Conservation (phyloP, 2,329 filamentous ascomycete genomes). For the Aspergillus costaricaensis region DNA sequence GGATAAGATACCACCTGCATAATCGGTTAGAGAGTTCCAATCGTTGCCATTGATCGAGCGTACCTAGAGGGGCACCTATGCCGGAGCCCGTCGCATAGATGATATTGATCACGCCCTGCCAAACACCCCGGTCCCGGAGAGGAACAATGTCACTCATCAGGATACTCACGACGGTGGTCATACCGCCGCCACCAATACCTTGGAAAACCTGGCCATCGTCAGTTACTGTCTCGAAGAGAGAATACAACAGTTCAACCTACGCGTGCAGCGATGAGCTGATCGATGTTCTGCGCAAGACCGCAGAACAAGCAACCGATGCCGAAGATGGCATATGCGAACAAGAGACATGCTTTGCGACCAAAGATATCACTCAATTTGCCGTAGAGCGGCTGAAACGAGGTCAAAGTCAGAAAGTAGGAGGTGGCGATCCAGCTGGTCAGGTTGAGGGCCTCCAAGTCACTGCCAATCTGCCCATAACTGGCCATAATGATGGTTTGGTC, state of each 20-base stretch:
- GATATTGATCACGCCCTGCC: conserved; percentile 74
- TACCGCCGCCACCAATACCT: conserved; percentile 70
- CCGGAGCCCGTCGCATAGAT: conserved; percentile 69
- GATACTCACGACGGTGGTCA: conserved; percentile 70
- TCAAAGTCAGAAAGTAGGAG: conserved; percentile 70
- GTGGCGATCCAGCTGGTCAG: conserved; percentile 75
- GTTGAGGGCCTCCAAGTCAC: conserved; percentile 72
- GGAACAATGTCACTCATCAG: conserved; percentile 71
- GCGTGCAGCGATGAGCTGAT: conserved; percentile 66
- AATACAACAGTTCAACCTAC: conserved; percentile 30
- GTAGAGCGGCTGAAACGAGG: conserved; percentile 70
- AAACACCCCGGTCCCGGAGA: conserved; percentile 68
- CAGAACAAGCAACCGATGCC: conserved; percentile 52
- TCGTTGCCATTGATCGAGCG: neutral
- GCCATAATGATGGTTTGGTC: conserved; percentile 77
- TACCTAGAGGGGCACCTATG: conserved; percentile 67
- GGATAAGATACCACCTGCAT: conserved; percentile 62
- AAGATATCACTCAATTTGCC: conserved; percentile 64
- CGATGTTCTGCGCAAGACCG: conserved; percentile 64
- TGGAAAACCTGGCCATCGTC: conserved; percentile 50
- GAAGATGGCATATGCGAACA: conserved; percentile 57
- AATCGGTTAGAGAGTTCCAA: conserved; percentile 16
- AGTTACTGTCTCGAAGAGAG: conserved; percentile 34
- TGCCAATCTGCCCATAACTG: conserved; percentile 77
- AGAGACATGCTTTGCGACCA: conserved; percentile 55